phyloP scores from a whole-genome alignment of 805 yeast species.

The Schwanniomyces polymorphus region DNA sequence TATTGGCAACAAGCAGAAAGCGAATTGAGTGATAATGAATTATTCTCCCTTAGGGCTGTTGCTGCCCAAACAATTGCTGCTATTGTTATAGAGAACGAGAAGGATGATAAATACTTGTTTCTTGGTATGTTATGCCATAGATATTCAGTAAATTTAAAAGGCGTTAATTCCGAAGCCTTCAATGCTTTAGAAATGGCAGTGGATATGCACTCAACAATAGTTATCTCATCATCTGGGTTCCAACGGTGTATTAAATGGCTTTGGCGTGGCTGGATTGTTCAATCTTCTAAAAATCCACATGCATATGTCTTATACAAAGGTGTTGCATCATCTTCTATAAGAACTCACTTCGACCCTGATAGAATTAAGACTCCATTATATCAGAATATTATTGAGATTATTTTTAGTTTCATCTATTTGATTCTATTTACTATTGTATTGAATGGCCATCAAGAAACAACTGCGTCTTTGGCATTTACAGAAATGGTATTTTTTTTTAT shows the following conservation, averaged over 20 bases:
- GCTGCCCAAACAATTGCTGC: constrained; percentile 80
- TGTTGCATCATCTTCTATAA: constrained; percentile 52
- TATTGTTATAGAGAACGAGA: constrained; percentile 61
- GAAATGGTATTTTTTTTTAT: constrained; percentile 64
- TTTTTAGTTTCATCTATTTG: constrained; percentile 64
- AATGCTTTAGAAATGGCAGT: constrained; percentile 84
- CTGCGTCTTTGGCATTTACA: constrained; percentile 32
- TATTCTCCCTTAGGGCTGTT: constrained; percentile 57
- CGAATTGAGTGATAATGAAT: constrained; percentile 67
- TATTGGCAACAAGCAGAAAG: constrained; percentile 56
- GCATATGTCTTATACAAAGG: constrained; percentile 66
- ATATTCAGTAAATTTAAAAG: constrained; percentile 64
- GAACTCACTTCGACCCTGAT: constrained; percentile 74
- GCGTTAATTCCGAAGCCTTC: constrained; percentile 60
- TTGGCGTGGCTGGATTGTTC: constrained; percentile 93
- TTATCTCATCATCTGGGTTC: constrained; percentile 78
- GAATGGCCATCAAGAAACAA: constrained; percentile 50
- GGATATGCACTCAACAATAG: constrained; percentile 75
- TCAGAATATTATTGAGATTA: constrained; percentile 72
- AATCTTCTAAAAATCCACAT: constrained; percentile 66
- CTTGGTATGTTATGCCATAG: constrained; percentile 77
- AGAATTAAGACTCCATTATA: constrained; percentile 83
- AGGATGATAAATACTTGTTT: constrained; percentile 62
- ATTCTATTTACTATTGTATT: constrained; percentile 61
- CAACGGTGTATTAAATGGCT: constrained; percentile 87